Conservation (phyloP, 179 eudicot species). For the Carnegiea gigantea region DNA sequence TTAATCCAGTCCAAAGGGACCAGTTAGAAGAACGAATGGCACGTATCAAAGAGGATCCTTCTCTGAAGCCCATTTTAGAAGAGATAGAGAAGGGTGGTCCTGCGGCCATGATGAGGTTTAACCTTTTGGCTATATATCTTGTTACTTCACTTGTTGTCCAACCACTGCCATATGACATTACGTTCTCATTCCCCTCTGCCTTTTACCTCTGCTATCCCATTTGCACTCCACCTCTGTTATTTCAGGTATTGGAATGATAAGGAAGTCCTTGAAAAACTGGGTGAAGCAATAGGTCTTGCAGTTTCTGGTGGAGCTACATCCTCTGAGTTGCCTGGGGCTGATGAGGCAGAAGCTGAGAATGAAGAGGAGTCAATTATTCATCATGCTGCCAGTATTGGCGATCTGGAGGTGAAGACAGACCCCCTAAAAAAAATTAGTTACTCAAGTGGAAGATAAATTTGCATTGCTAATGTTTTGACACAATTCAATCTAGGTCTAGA, state of each 20-base stretch:
- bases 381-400: conserved; percentile 92
- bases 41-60: conserved; percentile 86
- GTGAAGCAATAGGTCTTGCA: conserved; percentile 97
- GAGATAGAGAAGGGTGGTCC: conserved; percentile 98
- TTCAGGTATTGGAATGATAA: conserved; percentile 96
- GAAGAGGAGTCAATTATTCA: conserved; percentile 97
- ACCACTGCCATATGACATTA: not conserved
- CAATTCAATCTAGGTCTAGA: not conserved
- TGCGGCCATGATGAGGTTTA: conserved; percentile 98
- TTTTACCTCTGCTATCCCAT: not conserved
- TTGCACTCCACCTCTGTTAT: not conserved
- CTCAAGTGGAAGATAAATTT: not conserved
- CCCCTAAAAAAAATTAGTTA: not conserved
- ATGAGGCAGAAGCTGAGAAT: conserved; percentile 66
- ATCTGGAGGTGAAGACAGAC: conserved; percentile 65
- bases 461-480: not conserved
- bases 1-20: conserved; percentile 77
- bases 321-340: conserved; percentile 50
- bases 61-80: conserved; percentile 93
- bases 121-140: not conserved
- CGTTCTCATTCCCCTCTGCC: not conserved
- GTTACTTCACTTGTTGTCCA: not conserved
- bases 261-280: conserved; percentile 87
- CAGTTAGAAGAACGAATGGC: conserved; percentile 91
- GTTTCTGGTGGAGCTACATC: conserved; percentile 63